Evolutionary conservation across 768 basidiomycete species (phyloP).

Genomic region (Krasilnikovozyma curviuscula): DNA sequence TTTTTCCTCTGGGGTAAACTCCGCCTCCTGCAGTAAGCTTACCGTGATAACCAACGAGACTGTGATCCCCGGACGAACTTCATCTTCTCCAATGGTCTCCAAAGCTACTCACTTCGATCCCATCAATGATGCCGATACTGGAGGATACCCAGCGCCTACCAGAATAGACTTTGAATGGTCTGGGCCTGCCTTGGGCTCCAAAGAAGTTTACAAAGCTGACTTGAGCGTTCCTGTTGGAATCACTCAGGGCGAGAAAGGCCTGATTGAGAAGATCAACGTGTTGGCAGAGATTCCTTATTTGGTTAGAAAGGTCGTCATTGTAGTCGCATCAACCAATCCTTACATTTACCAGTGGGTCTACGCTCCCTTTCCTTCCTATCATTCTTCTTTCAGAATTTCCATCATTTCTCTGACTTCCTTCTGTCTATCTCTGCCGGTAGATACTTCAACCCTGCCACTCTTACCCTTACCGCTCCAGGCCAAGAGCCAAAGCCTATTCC

Average conservation of each 20-base stretch:
- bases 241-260: conserved; percentile 35
- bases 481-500: conserved; percentile 6
- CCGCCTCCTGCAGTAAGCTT: conserved; percentile 37
- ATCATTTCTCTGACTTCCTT: no score
- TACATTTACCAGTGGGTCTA: conserved; percentile 92
- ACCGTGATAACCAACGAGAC: conserved; percentile 61
- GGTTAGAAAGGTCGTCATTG: conserved; percentile 77
- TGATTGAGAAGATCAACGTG: conserved; percentile 85
- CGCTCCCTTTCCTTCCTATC: no score
- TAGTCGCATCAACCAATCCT: conserved; percentile 81
- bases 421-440: no score
- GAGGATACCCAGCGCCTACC: conserved; percentile 54
- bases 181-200: conserved; percentile 38
- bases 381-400: no score
- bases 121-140: conserved; percentile 54
- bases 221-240: conserved; percentile 33
- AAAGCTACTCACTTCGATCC: conserved; percentile 34
- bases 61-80: conserved; percentile 45
- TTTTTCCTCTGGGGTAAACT: no score
- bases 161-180: conserved; percentile 60
- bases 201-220: conserved; percentile 36
- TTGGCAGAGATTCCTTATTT: conserved; percentile 86
- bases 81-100: conserved; percentile 25
- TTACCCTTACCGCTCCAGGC: neutral
- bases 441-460: no score